Evolutionary conservation across 768 basidiomycete species (phyloP).

Genomic region (Termitomyces sp.): DNA sequence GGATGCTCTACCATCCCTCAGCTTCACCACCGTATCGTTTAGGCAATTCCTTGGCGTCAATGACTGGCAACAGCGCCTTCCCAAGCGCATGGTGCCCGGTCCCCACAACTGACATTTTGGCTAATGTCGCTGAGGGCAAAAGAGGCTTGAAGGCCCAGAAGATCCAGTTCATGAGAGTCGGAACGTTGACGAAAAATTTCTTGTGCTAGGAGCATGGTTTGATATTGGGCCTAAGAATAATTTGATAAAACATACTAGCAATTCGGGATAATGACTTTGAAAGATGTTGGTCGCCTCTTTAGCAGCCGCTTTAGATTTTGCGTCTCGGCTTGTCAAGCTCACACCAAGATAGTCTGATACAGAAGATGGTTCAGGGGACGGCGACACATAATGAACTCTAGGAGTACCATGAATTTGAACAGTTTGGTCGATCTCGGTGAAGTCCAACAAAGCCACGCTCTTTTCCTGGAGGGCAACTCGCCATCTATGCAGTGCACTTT

Average conservation of each 20-base stretch:
- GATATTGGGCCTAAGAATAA: background rate
- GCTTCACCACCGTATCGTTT: slow-evolving; percentile 66
- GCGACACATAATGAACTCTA: background rate
- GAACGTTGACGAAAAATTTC: slow-evolving; percentile 83
- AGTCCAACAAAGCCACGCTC: slow-evolving; percentile 58
- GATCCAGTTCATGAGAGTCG: slow-evolving; percentile 70
- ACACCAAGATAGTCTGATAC: slow-evolving; percentile 72
- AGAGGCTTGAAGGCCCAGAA: slow-evolving; percentile 82
- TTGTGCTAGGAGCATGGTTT: slow-evolving; percentile 36
- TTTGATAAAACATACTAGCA: slow-evolving; percentile 43
- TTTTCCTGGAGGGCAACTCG: slow-evolving; percentile 75
- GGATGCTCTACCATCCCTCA: slow-evolving; percentile 37
- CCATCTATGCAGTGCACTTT: slow-evolving; percentile 47
- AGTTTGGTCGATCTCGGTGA: slow-evolving; percentile 66
- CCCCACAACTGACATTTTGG: slow-evolving; percentile 79
- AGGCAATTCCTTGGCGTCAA: slow-evolving; percentile 57
- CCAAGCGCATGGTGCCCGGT: slow-evolving; percentile 52
- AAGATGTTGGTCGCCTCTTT: slow-evolving; percentile 72
- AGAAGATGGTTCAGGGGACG: background rate
- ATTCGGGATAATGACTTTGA: slow-evolving; percentile 72
- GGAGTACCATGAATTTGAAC: slow-evolving; percentile 64
- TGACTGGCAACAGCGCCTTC: slow-evolving; percentile 52
- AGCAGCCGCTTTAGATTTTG: slow-evolving; percentile 75
- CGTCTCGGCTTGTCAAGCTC: slow-evolving; percentile 54
- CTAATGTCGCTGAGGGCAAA: slow-evolving; percentile 64